Evolutionary conservation across 108 stramenopile genomes (phyloP).

Genomic region (Cyclotella kingstonii): DNA sequence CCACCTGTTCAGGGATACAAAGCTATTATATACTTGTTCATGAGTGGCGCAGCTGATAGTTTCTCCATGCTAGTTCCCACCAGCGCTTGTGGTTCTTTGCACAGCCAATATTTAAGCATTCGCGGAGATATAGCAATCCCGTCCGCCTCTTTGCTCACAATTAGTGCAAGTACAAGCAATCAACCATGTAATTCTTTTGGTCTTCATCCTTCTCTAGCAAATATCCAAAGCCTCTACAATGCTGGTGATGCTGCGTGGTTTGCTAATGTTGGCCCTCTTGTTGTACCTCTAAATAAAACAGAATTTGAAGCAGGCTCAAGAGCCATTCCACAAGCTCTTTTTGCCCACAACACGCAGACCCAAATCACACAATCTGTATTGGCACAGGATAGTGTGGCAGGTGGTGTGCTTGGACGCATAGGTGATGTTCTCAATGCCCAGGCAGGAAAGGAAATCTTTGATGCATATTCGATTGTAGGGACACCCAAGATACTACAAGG

Average conservation of each 20-base stretch:
- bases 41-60: constrained; percentile 40
- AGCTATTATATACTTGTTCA: constrained; percentile 42
- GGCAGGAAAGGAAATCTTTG: constrained; percentile 17
- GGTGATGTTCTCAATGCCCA: constrained; percentile 29
- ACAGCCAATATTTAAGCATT: constrained; percentile 22
- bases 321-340: constrained; percentile 22
- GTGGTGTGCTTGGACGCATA: constrained; percentile 39
- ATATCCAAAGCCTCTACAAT: constrained; percentile 34
- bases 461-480: constrained; percentile 34
- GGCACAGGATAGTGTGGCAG: constrained; percentile 20
- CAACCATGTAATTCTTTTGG: constrained; percentile 44
- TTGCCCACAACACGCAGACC: constrained; percentile 42
- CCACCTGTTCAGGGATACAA: constrained; percentile 38
- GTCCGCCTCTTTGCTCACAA: constrained; percentile 3
- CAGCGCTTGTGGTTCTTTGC: constrained; percentile 5
- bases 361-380: constrained; percentile 25
- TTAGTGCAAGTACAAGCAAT: constrained; percentile 13
- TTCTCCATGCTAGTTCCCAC: constrained; percentile 31
- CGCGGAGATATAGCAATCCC: constrained; percentile 33
- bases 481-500: constrained; percentile 33
- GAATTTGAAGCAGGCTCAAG: constrained; percentile 15
- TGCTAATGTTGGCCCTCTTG: constrained; percentile 43
- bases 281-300: constrained; percentile 12
- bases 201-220: constrained; percentile 28
- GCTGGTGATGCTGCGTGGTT: constrained; percentile 38